These are phyloP conservation scores for Pythium biforme DNA, from an alignment of 352 stramenopile genomes.

Conservation along the genomic window DNA sequence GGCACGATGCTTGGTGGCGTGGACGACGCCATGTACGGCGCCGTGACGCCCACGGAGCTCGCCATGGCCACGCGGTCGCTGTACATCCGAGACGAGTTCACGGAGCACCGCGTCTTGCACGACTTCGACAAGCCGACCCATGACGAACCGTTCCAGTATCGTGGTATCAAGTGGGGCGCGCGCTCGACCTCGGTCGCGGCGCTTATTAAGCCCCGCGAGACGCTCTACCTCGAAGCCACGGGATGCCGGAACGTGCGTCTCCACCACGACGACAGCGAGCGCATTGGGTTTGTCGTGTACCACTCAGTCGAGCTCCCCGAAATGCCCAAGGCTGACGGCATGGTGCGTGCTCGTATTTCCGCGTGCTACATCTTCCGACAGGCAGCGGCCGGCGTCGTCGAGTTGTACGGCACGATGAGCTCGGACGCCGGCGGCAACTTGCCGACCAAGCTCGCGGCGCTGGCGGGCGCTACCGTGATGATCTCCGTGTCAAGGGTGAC, in stretches of 20 bases:
- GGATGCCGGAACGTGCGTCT: background rate
- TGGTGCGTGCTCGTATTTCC: conserved; percentile 51
- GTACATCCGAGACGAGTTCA: conserved; percentile 12
- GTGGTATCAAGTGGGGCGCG: conserved; percentile 23
- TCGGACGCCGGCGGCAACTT: conserved; percentile 13
- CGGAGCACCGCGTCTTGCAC: background rate
- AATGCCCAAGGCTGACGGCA: background rate
- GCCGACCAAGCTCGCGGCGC: conserved; percentile 7
- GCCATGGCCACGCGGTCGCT: conserved; percentile 7
- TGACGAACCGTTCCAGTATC: conserved; percentile 28
- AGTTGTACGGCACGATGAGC: conserved; percentile 32
- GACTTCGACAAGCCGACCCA: conserved; percentile 1
- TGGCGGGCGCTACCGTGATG: conserved; percentile 5
- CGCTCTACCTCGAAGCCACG: conserved; percentile 11
- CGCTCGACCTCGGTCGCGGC: background rate
- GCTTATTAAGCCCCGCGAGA: conserved; percentile 10
- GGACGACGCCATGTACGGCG: conserved; percentile 18
- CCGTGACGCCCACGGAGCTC: background rate
- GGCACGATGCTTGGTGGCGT: conserved; percentile 9
- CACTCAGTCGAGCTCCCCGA: conserved; percentile 15
- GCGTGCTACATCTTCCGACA: conserved; percentile 47
- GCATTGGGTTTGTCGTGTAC: conserved; percentile 11
- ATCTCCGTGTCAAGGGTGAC: conserved; percentile 1
- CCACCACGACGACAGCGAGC: background rate
- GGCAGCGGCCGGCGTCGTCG: conserved; percentile 29